phyloP scores from a whole-genome alignment of 805 yeast species.

The Kluyveromyces aestuarii region DNA sequence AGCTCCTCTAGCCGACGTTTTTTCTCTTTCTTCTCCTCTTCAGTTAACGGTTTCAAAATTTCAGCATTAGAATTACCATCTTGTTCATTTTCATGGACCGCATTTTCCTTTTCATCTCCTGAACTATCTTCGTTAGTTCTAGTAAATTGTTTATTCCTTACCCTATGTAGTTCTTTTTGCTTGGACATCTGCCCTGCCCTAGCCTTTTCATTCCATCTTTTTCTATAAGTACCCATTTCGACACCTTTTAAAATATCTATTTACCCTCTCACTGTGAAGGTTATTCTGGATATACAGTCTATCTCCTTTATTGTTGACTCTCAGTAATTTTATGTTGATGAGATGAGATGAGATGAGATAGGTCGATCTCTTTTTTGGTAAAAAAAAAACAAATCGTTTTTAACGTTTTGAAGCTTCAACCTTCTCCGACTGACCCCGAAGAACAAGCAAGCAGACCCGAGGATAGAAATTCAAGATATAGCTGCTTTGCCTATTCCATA shows the following conservation, averaged over 20 bases:
- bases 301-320: not conserved
- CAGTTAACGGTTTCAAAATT: constrained; percentile 51
- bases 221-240: constrained; percentile 71
- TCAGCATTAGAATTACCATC: constrained; percentile 48
- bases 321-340: constrained; percentile 2
- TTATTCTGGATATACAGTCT: not conserved
- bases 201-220: constrained; percentile 77
- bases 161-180: constrained; percentile 57
- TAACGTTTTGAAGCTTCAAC: constrained; percentile 1
- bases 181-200: constrained; percentile 77
- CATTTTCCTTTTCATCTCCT: constrained; percentile 16
- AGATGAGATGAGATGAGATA: constrained; percentile 14
- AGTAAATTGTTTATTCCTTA: constrained; percentile 60
- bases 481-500: not conserved
- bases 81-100: constrained; percentile 7
- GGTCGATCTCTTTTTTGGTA: constrained; percentile 1
- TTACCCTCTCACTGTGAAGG: not conserved
- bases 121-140: constrained; percentile 38
- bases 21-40: constrained; percentile 52
- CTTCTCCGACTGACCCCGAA: not conserved
- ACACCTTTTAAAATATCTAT: not conserved
- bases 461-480: no score
- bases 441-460: not conserved
- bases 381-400: constrained; percentile 1
- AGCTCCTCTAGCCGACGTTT: constrained; percentile 57